A percentile compares a stretch with the other conserved stretches of the same genome.
Conservation (phyloP, 1,284 basidiomycete species). For the Amylostereum areolatum region DNA sequence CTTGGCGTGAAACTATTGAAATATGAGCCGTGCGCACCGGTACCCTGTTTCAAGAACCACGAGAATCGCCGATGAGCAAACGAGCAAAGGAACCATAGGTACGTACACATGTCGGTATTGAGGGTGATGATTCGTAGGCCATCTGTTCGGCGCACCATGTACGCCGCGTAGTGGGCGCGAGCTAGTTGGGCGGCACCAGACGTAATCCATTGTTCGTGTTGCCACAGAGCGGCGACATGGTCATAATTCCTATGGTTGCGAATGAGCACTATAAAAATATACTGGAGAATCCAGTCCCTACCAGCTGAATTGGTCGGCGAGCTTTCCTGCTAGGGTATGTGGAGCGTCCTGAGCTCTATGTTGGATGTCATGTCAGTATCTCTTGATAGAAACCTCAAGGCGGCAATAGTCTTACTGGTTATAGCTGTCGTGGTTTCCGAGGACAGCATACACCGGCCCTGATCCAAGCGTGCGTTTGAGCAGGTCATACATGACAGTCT, state of each 20-base stretch:
- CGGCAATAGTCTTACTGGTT: constrained; percentile 37
- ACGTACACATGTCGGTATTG: constrained; percentile 70
- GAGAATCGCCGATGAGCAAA: constrained; percentile 3
- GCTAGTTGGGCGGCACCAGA: constrained; percentile 52
- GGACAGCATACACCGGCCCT: constrained; percentile 64
- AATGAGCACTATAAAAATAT: neutral
- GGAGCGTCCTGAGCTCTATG: constrained; percentile 60
- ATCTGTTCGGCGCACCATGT: constrained; percentile 62
- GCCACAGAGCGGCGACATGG: constrained; percentile 64
- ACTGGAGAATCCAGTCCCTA: constrained; percentile 19
- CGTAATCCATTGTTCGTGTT: constrained; percentile 68
- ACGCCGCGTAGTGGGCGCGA: constrained; percentile 68
- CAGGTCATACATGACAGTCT: constrained; percentile 63
- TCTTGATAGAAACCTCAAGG: constrained; percentile 5
- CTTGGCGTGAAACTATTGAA: neutral
- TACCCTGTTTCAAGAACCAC: constrained; percentile 32
- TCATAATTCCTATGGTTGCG: constrained; percentile 58
- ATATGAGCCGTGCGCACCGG: constrained; percentile 23
- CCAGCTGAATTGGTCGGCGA: constrained; percentile 64
- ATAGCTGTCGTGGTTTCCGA: constrained; percentile 77
- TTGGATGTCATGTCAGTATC: neutral
- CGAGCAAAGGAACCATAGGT: constrained; percentile 14
- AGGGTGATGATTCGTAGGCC: constrained; percentile 71
- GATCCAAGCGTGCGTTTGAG: constrained; percentile 55
- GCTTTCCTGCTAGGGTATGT: constrained; percentile 44